phyloP scores from a whole-genome alignment of 345 rosid species.

The Psidium friedrichsthalianum region DNA sequence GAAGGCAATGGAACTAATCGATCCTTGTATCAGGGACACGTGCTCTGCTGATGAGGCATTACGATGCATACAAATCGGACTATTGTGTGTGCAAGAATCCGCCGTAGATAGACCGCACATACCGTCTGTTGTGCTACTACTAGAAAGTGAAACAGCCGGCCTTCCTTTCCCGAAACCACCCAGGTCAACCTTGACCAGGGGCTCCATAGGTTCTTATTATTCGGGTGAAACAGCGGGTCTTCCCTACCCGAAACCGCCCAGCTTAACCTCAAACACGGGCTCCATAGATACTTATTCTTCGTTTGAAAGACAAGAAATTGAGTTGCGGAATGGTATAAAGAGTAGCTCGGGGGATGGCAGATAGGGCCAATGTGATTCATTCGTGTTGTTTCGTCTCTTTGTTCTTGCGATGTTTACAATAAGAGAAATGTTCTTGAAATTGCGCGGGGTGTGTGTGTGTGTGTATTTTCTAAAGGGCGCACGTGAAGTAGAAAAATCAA shows the following conservation, averaged over 20 bases:
- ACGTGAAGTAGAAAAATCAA: background rate
- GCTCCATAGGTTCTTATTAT: constrained; percentile 21
- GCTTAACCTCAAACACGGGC: background rate
- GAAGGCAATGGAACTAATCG: constrained; percentile 48
- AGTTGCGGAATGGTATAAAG: background rate
- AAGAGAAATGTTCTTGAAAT: background rate
- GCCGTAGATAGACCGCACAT: constrained; percentile 60
- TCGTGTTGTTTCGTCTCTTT: background rate
- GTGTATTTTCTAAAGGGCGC: background rate
- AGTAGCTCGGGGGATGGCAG: background rate
- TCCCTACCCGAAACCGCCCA: background rate
- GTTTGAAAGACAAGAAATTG: background rate
- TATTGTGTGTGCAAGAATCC: constrained; percentile 75
- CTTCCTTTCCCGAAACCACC: constrained; percentile 51
- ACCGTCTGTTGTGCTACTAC: constrained; percentile 48
- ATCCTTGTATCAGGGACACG: constrained; percentile 30
- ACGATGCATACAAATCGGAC: constrained; percentile 72
- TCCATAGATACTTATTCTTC: background rate
- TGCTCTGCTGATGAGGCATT: constrained; percentile 28
- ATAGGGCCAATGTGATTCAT: background rate
- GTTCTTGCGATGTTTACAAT: background rate
- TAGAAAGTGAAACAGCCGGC: constrained; percentile 53
- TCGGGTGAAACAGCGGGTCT: background rate
- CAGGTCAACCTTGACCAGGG: constrained; percentile 36
- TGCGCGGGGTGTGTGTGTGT: background rate